Evolutionary conservation across 192 early-diverging fungal species (phyloP), one percentile per base, ranked within the genome.

Genomic region (Oehlia diaphana): DNA sequence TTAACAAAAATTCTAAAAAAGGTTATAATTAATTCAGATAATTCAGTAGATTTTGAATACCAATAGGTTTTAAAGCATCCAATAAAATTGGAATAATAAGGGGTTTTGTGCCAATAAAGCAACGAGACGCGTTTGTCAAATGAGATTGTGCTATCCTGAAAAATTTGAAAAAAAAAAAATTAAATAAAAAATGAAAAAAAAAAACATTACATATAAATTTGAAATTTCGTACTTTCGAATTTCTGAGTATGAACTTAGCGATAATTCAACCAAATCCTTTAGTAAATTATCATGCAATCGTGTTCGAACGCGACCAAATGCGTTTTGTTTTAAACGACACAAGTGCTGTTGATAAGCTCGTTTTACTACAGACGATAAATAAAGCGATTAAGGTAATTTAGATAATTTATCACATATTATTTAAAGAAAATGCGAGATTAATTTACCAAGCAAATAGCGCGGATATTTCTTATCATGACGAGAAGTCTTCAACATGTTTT

Each of bases 261-360:
- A 91, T 66, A 93, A 70, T 33, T 92, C 85, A 31, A 87, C 80
- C 28, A 94, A 72, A 77, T 90, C 88, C 6, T 79, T 53, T 19
- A 93, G 72, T 42, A 93, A 74, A 26, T 80, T 53, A 76, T 91
- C 88, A 67, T 91, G 87, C 12, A 92, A 23, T 16, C 79, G 80
- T 2, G 86, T 84, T 63, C 87, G 83, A 33, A 81, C 74, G 50
- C 87, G 81, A 14, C 85, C 84, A 74, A 83, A 81, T 0, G 85
- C 79, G 66, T 93, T 93, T 68, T 90, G 84, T 50, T 88, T 84
- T 9, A 93, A 75, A 31, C 93, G 83, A 23, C 83, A 63, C 39
- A 89, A 66, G 74, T 93, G 93, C 3, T 84, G 78, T 16, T 85
- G 80, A 37, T 88, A 84, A 2, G 86, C 88, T 10, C 89, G 88